Base-by-base conservation (phyloP, 2,329 filamentous ascomycete genomes). In the Penicillium sp. region DNA sequence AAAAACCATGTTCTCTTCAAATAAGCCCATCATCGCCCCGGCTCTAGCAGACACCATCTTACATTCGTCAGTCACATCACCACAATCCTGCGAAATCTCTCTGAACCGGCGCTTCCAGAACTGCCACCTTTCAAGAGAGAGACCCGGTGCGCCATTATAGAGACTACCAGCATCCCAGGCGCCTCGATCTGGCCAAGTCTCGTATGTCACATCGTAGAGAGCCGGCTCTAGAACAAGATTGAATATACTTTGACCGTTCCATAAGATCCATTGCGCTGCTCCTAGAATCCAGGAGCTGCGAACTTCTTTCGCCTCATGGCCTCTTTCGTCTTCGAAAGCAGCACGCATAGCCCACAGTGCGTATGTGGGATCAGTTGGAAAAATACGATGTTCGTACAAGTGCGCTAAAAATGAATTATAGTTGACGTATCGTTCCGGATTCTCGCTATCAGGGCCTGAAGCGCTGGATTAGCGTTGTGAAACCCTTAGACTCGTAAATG, bases 341-440 rank as follows among this genome's bases (percentile, higher is more conserved):
- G 55, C 43, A 22, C 55, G 55, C 55, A 57, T 57, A 28, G 55
- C 55, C 55, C 55, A 57, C n/a, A 57, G 6, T 1, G 55, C 55
- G 33, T 57, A 57, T 14, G 55, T 49, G 14, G 55, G 55, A 30
- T 57, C 55, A 1, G 45, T 57, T 4, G 43, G 43, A n/a, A 57
- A 57, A 22, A 57, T 51, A 2, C 55, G 55, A 30, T 49, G 45
- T 19, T 49, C 43, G 26, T 57, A 57, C 19, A 57, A 37, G 14
- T 57, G 55, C 14, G 55, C 55, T n/a, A 57, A 28, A n/a, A 57
- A 57, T 28, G 55, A 57, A 25, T 57, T 57, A 22, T 57, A 57
- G 43, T 51, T 57, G 4, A 57, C 45, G 33, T 49, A 57, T 48
- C 43, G 26, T 14, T 38, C 54, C 4, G 43, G 42, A 2, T 56